A percentile compares a stretch with the other conserved stretches of the same genome.
phyloP scores from a whole-genome alignment of 179 eudicot species.

The Camellia oleifera region DNA sequence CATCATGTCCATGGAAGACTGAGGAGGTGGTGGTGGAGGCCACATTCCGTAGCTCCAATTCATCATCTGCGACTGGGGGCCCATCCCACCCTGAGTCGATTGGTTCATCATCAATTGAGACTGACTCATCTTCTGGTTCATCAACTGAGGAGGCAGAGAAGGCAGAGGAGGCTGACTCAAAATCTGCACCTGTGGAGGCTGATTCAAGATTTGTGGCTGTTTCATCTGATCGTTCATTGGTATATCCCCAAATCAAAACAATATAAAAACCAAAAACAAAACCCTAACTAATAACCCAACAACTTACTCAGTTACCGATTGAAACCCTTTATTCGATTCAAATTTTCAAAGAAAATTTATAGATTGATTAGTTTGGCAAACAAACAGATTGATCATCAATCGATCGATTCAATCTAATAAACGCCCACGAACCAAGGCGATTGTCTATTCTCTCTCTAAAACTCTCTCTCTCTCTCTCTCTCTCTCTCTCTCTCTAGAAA shows the following conservation, averaged over 20 bases:
- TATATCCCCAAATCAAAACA: neutral
- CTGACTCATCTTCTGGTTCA: constrained; percentile 17
- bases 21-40: constrained; percentile 43
- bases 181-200: neutral
- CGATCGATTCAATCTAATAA: neutral
- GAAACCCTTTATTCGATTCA: neutral
- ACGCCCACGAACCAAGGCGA: neutral
- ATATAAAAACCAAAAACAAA: constrained; percentile 14
- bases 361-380: neutral
- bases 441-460: neutral
- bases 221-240: constrained; percentile 49
- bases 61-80: constrained; percentile 36
- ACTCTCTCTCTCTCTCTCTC: neutral
- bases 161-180: constrained; percentile 14
- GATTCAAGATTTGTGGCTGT: constrained; percentile 31
- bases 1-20: constrained; percentile 28
- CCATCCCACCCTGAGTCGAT: constrained; percentile 22
- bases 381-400: neutral
- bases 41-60: constrained; percentile 59
- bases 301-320: constrained; percentile 9
- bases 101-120: constrained; percentile 35
- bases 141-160: constrained; percentile 10
- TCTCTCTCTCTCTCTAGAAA: neutral
- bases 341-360: constrained; percentile 7
- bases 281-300: neutral